Evolutionary conservation across 495 filamentous ascomycete species (phyloP).

Genomic region (Annulohypoxylon bovei): DNA sequence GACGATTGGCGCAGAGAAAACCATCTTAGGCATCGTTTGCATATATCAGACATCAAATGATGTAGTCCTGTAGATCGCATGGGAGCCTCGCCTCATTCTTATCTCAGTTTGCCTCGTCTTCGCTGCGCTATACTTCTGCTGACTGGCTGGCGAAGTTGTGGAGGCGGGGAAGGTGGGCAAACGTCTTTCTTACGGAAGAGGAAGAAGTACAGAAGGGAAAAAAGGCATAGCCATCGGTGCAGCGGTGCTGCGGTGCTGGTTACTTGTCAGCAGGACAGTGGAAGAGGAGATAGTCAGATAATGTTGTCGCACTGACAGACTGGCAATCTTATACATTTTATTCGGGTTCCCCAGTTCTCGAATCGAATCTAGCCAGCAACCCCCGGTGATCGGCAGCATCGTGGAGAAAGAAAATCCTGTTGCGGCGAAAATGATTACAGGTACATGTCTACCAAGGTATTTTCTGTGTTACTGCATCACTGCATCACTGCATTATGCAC

Average conservation of each 20-base stretch:
- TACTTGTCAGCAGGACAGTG: neutral
- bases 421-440: neutral
- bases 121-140: neutral
- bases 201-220: neutral
- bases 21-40: conserved; percentile 3
- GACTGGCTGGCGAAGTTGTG: neutral
- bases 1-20: conserved; percentile 12
- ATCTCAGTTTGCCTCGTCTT: conserved; percentile 2
- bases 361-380: neutral
- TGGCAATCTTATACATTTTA: conserved; percentile 1
- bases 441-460: neutral
- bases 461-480: neutral
- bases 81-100: conserved; percentile 15
- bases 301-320: neutral
- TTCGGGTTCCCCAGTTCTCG: neutral
- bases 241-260: too few species aligned
- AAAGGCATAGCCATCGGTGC: neutral
- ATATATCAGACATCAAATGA: conserved; percentile 23
- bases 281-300: neutral
- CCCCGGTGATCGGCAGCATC: neutral
- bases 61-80: conserved; percentile 22
- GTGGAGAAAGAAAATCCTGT: neutral
- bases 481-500: neutral
- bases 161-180: neutral
- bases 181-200: conserved; percentile 1